Evolutionary conservation across 108 stramenopile species (phyloP).

Genomic region (Cyclotella choctawhatcheeana): DNA sequence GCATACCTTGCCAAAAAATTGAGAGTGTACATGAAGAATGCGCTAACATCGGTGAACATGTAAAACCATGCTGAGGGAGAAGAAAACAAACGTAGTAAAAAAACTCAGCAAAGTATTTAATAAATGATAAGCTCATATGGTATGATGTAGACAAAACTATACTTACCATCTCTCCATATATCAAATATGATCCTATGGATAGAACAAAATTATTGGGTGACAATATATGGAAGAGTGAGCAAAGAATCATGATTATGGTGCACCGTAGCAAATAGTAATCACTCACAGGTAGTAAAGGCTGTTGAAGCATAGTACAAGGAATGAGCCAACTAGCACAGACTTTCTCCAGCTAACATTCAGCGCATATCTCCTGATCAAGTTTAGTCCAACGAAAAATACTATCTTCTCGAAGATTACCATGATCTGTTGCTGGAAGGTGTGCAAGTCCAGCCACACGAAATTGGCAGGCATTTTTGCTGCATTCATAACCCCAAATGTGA

Average conservation of each 20-base stretch:
- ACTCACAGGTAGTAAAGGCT: conserved; percentile 44
- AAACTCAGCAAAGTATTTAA: not conserved
- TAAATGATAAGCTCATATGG: not conserved
- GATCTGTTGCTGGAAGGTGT: conserved; percentile 51
- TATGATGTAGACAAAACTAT: not conserved
- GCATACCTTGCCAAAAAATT: conserved; percentile 42
- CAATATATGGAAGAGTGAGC: too few relatives aligned
- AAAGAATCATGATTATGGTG: too few relatives aligned
- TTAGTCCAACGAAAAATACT: conserved; percentile 51
- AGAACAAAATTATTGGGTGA: too few relatives aligned
- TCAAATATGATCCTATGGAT: conserved; percentile 54
- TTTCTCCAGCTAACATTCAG: conserved; percentile 47
- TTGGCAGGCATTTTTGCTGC: conserved; percentile 54
- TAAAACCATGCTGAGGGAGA: conserved; percentile 34
- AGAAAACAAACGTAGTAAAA: too few relatives aligned
- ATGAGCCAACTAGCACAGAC: conserved; percentile 40
- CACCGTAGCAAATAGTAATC: too few relatives aligned
- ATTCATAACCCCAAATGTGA: conserved; percentile 52
- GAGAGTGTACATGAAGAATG: conserved; percentile 51
- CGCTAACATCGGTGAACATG: conserved; percentile 54
- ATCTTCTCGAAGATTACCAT: conserved; percentile 52
- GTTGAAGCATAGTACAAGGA: conserved; percentile 36
- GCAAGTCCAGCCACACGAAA: conserved; percentile 51
- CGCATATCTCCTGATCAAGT: conserved; percentile 43
- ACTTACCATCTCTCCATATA: conserved; percentile 20